A percentile compares a stretch with the other conserved stretches of the same genome.
Evolutionary conservation across 2,329 filamentous ascomycete genomes (phyloP).

Genomic region (Fusarium chlamydosporum): DNA sequence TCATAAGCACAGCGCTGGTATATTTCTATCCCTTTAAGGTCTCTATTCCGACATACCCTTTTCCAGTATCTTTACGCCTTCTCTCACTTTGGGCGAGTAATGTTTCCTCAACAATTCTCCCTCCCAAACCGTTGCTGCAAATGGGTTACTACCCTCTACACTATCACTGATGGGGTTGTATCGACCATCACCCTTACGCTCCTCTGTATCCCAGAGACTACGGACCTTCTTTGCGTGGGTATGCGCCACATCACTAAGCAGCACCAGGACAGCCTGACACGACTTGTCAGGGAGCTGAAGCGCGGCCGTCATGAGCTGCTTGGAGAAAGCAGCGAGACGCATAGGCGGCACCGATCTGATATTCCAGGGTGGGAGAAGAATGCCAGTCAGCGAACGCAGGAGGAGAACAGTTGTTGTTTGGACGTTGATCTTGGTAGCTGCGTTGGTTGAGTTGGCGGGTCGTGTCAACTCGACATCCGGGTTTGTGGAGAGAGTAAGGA

Average conservation of each 20-base stretch:
- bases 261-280: constrained; percentile 80
- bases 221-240: constrained; percentile 86
- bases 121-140: constrained; percentile 92
- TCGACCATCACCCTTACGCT: constrained; percentile 89
- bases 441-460: constrained; percentile 58
- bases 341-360: constrained; percentile 82
- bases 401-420: constrained; percentile 95
- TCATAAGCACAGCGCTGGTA: constrained; percentile 11
- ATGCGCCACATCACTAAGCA: constrained; percentile 83
- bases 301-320: constrained; percentile 85
- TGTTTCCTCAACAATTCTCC: constrained; percentile 88
- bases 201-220: constrained; percentile 94
- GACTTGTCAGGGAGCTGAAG: constrained; percentile 94
- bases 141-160: constrained; percentile 90
- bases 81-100: constrained; percentile 87
- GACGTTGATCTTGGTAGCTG: constrained; percentile 83
- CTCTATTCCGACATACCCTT: constrained; percentile 67
- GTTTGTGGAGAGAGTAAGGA: constrained; percentile 83
- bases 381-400: constrained; percentile 84
- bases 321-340: constrained; percentile 91
- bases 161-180: constrained; percentile 81
- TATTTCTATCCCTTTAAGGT: constrained; percentile 9
- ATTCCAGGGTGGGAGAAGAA: constrained; percentile 82
- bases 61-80: constrained; percentile 78
- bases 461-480: constrained; percentile 85